A percentile compares a stretch with the other conserved stretches of the same genome.
Conservation (phyloP, 176 grass and related monocot genomes). For the Zoysia japonica region DNA sequence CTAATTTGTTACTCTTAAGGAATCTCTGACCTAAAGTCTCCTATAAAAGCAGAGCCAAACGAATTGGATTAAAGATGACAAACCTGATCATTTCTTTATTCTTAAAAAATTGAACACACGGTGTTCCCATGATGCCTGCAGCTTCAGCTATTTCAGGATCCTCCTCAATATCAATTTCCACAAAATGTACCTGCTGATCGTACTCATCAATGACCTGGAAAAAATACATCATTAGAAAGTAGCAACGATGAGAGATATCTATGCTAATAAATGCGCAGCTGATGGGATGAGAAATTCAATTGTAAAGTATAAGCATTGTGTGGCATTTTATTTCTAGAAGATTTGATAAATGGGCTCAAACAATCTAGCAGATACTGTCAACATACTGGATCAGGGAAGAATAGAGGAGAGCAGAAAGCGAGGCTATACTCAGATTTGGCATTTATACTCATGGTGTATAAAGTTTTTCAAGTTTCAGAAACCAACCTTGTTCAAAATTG, state of each 20-base stretch:
- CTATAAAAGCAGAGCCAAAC: constrained; percentile 19
- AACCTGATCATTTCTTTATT: constrained; percentile 99
- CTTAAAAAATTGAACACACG: constrained; percentile 97
- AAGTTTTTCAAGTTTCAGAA: constrained; percentile 24
- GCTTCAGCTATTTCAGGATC: constrained; percentile 98
- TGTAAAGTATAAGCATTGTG: constrained; percentile 11
- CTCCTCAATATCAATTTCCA: constrained; percentile 99
- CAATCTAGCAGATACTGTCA: constrained; percentile 15
- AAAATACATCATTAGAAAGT: constrained; percentile 22
- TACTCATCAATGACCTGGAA: constrained; percentile 93
- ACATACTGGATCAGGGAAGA: neutral
- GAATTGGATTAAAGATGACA: constrained; percentile 27
- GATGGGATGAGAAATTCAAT: neutral
- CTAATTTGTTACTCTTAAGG: neutral
- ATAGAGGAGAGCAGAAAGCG: neutral
- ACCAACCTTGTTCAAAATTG: constrained; percentile 93
- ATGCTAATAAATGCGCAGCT: constrained; percentile 10
- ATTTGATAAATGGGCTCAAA: neutral
- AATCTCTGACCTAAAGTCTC: constrained; percentile 18
- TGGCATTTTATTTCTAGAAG: constrained; percentile 22
- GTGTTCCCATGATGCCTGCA: constrained; percentile 99
- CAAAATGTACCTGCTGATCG: constrained; percentile 66
- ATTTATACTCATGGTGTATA: neutral
- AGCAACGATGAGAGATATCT: neutral
- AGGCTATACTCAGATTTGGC: neutral